Percentiles rank a stretch among this genome's conserved stretches.
phyloP scores from a whole-genome alignment of 2,329 filamentous ascomycete species.

The Arthrocladium fulminans region DNA sequence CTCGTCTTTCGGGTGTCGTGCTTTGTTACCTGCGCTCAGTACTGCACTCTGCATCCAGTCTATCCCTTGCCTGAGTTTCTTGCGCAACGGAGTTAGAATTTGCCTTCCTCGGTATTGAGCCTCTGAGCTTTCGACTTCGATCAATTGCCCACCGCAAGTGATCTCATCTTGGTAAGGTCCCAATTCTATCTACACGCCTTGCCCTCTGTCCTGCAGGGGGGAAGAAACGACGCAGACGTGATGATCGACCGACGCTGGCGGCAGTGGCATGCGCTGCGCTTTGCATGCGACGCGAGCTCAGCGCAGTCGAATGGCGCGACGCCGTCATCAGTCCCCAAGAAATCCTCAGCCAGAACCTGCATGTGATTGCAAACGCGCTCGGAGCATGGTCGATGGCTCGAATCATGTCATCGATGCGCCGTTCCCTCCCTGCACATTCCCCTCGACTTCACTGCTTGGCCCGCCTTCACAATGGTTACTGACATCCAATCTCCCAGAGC shows the following conservation, averaged over 20 bases:
- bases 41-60: not conserved
- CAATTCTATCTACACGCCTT: not conserved
- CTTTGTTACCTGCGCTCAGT: conserved; percentile 6
- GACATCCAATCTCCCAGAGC: not conserved
- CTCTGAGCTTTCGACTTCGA: conserved; percentile 8
- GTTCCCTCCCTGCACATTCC: not conserved
- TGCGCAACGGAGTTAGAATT: conserved; percentile 7
- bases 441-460: not conserved
- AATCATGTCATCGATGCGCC: not conserved
- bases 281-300: conserved; percentile 1
- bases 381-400: not conserved
- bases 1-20: conserved; percentile 5
- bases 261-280: not conserved
- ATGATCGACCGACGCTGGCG: not conserved
- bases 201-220: not conserved
- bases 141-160: not conserved
- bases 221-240: not conserved
- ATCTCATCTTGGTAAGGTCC: conserved; percentile 6
- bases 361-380: no score
- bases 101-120: conserved; percentile 5
- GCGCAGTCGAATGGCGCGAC: not conserved
- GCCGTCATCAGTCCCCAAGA: no score
- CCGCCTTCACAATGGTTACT: not conserved
- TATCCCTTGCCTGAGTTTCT: conserved; percentile 9
- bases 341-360: no score